phyloP scores from a whole-genome alignment of 306 rosid genomes.

The Cucumis sativus region DNA sequence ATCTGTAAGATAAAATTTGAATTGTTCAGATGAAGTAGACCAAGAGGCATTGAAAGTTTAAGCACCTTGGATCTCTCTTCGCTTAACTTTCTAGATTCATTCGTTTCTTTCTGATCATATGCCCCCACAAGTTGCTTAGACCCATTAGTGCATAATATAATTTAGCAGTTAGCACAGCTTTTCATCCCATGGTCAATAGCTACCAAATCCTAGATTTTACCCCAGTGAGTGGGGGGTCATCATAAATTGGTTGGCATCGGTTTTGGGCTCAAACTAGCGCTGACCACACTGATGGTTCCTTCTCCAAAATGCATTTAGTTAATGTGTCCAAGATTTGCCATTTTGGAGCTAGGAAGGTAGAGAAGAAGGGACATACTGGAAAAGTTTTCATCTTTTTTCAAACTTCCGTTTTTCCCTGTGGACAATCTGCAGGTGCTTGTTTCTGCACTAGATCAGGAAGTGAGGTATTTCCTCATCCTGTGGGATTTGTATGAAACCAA shows the following conservation, averaged over 20 bases:
- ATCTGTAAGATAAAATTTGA: background rate
- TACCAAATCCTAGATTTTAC: background rate
- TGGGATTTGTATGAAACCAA: background rate
- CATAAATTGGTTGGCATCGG: background rate
- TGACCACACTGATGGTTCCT: background rate
- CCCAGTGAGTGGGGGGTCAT: background rate
- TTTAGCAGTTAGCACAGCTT: background rate
- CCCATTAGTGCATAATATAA: background rate
- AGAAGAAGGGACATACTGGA: background rate
- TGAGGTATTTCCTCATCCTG: background rate
- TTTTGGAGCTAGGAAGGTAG: background rate
- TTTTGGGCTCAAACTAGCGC: background rate
- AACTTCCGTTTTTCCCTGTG: background rate
- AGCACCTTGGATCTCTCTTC: background rate
- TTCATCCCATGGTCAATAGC: background rate
- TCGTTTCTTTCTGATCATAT: background rate
- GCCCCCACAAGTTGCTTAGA: background rate
- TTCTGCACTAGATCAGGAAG: background rate
- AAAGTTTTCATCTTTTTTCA: background rate
- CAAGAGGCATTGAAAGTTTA: background rate
- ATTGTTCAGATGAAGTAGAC: background rate
- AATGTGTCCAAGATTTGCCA: background rate
- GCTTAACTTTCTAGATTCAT: background rate
- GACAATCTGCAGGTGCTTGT: background rate
- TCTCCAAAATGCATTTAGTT: background rate